phyloP scores from a whole-genome alignment of 108 stramenopile genomes.

The Nitzschia sp. region DNA sequence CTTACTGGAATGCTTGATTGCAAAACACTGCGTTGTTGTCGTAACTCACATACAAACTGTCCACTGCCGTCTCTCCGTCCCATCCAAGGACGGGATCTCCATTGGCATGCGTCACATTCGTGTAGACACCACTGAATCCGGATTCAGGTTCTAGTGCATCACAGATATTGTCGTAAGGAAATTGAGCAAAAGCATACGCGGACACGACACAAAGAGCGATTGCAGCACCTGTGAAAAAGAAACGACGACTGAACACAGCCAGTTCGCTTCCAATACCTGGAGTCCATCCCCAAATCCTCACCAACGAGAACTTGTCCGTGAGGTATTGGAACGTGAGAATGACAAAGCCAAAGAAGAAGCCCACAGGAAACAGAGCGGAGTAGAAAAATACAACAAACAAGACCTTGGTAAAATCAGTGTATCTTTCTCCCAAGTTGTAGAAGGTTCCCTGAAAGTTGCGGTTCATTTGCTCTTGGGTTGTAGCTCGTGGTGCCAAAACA shows the following conservation, averaged over 20 bases:
- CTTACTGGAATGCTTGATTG: slow-evolving; percentile 32
- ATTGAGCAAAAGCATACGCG: slow-evolving; percentile 57
- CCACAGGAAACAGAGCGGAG: slow-evolving; percentile 60
- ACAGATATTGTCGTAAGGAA: slow-evolving; percentile 68
- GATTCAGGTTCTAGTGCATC: slow-evolving; percentile 13
- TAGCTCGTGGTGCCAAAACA: slow-evolving; percentile 61
- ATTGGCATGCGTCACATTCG: slow-evolving; percentile 8
- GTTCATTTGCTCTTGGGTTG: slow-evolving; percentile 67
- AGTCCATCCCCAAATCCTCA: slow-evolving; percentile 63
- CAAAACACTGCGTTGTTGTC: slow-evolving; percentile 41
- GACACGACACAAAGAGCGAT: slow-evolving; percentile 42
- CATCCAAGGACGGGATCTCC: slow-evolving; percentile 21
- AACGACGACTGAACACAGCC: slow-evolving; percentile 60
- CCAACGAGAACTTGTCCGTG: slow-evolving; percentile 58
- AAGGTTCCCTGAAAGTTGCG: slow-evolving; percentile 62
- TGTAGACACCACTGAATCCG: slow-evolving; percentile 12
- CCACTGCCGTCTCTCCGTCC: background rate
- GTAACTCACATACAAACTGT: slow-evolving; percentile 28
- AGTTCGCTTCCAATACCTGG: slow-evolving; percentile 54
- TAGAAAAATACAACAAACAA: slow-evolving; percentile 78
- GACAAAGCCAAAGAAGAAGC: slow-evolving; percentile 62
- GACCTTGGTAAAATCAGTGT: slow-evolving; percentile 76
- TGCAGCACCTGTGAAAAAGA: slow-evolving; percentile 60
- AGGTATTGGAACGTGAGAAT: slow-evolving; percentile 60
- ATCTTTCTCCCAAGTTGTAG: slow-evolving; percentile 69